Conservation (phyloP, 1,139 yeast genomes). For the Casaregolazyma suthepensis region DNA sequence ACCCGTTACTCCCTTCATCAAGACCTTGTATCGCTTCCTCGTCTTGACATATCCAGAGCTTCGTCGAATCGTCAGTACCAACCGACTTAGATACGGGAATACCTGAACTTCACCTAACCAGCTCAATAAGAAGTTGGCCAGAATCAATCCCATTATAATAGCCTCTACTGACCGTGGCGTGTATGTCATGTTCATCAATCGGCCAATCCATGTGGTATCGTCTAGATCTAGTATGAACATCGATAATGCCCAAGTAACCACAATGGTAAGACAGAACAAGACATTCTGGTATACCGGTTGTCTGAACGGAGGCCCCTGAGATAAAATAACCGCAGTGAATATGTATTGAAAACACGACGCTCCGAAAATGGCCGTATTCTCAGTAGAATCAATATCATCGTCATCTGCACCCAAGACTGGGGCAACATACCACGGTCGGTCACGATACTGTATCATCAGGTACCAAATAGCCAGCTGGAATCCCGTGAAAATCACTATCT, state of each 20-base stretch:
- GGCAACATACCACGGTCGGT: constrained; percentile 64
- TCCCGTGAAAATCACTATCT: constrained; percentile 52
- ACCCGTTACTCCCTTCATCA: constrained; percentile 10
- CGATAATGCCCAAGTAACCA: constrained; percentile 46
- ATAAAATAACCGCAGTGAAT: constrained; percentile 69
- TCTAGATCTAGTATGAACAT: constrained; percentile 23
- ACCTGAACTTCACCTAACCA: constrained; percentile 40
- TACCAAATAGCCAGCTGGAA: constrained; percentile 71
- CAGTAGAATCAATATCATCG: constrained; percentile 79
- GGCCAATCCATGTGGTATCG: constrained; percentile 47
- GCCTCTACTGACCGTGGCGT: constrained; percentile 42
- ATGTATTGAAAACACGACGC: constrained; percentile 87
- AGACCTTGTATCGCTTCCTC: constrained; percentile 33
- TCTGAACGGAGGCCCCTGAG: constrained; percentile 94
- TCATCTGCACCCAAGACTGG: constrained; percentile 80
- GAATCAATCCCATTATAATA: constrained; percentile 46
- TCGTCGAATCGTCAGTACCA: constrained; percentile 27
- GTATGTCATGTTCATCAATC: constrained; percentile 68
- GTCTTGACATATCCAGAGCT: constrained; percentile 24
- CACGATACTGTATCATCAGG: constrained; percentile 33
- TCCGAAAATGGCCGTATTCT: constrained; percentile 78
- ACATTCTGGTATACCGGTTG: constrained; percentile 61
- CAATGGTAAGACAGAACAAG: constrained; percentile 65
- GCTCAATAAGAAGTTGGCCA: constrained; percentile 47
- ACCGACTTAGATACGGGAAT: constrained; percentile 30